Evolutionary conservation across 75 land plant genomes (phyloP).

Genomic region (Isoetes taiwanensis): DNA sequence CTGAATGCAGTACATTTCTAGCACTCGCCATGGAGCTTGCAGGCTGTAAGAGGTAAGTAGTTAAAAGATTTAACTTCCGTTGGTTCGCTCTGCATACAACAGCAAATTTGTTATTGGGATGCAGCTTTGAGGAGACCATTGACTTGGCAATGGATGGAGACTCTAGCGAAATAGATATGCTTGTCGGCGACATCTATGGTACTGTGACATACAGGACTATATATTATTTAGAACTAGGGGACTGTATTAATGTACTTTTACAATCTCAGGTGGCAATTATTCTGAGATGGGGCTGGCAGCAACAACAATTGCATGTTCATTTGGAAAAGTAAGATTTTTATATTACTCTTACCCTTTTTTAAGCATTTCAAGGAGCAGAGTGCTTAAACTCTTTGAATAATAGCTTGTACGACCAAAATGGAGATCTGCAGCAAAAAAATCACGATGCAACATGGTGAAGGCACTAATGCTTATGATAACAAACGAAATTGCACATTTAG

Average conservation of each 20-base stretch:
- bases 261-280: conserved; percentile 27
- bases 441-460: conserved; percentile 29
- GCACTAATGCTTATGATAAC: conserved; percentile 29
- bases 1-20: conserved; percentile 30
- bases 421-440: conserved; percentile 21
- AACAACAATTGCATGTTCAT: conserved; percentile 34
- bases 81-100: neutral
- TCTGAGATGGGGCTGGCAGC: conserved; percentile 34
- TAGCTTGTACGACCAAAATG: conserved; percentile 26
- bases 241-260: neutral
- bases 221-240: neutral
- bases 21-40: conserved; percentile 25
- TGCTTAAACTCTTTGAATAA: neutral
- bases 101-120: neutral
- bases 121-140: conserved; percentile 33
- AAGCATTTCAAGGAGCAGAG: neutral
- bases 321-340: conserved; percentile 24
- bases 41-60: conserved; percentile 25
- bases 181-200: conserved; percentile 39
- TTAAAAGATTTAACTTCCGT: conserved; percentile 7
- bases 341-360: neutral
- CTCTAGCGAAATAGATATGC: conserved; percentile 35
- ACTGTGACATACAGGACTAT: neutral
- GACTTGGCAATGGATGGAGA: conserved; percentile 26
- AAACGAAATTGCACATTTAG: conserved; percentile 31